These are phyloP conservation scores for Fusarium coffeatum DNA, from an alignment of 2,329 filamentous ascomycete species.

Conservation along the genomic window DNA sequence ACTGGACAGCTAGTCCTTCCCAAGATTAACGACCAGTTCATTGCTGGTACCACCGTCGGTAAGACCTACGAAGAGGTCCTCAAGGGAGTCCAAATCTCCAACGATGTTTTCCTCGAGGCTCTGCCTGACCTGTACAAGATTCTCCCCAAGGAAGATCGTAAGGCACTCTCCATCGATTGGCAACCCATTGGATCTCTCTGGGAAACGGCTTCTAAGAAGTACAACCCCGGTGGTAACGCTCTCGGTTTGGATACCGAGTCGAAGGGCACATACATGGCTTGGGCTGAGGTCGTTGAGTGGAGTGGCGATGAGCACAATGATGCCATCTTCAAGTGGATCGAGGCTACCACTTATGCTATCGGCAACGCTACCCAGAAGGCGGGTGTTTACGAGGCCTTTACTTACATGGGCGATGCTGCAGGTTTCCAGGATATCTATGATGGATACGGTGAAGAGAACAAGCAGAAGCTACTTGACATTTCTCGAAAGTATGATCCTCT, in stretches of 20 bases:
- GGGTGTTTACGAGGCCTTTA: constrained; percentile 22
- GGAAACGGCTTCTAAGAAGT: constrained; percentile 14
- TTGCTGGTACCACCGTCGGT: constrained; percentile 20
- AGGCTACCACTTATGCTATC: constrained; percentile 27
- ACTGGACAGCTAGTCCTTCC: constrained; percentile 22
- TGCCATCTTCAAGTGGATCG: constrained; percentile 23
- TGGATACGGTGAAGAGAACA: constrained; percentile 25
- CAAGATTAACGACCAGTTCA: constrained; percentile 33
- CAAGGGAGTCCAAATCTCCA: constrained; percentile 4
- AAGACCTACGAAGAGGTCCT: constrained; percentile 28
- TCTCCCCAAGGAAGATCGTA: constrained; percentile 15
- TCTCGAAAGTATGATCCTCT: constrained; percentile 29
- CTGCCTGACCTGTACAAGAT: constrained; percentile 15
- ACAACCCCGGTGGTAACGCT: constrained; percentile 19
- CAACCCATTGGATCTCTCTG: constrained; percentile 28
- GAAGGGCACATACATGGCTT: constrained; percentile 30
- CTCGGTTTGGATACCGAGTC: constrained; percentile 22
- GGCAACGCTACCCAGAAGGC: constrained; percentile 26
- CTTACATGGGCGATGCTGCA: constrained; percentile 35
- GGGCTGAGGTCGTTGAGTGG: constrained; percentile 38
- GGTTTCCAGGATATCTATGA: constrained; percentile 23
- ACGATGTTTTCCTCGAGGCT: constrained; percentile 20
- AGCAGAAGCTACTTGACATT: constrained; percentile 7
- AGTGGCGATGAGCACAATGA: constrained; percentile 28
- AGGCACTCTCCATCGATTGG: constrained; percentile 30